Percentiles rank a stretch among this genome's conserved stretches.
These are phyloP conservation scores for Colletotrichum limetticola DNA, from an alignment of 2,329 filamentous ascomycete genomes.

Conservation along the genomic window DNA sequence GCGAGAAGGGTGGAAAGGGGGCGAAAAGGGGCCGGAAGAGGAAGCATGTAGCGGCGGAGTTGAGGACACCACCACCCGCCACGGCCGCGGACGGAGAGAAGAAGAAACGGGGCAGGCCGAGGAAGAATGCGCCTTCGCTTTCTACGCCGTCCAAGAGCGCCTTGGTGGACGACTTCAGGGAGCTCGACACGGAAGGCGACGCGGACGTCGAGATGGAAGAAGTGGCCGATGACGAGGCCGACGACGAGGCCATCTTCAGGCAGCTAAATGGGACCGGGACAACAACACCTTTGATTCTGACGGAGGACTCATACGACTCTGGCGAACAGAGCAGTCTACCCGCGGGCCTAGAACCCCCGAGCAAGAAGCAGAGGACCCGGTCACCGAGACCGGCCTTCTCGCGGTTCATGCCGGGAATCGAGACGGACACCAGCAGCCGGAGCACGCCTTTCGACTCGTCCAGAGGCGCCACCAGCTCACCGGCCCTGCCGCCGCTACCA, in stretches of 20 bases:
- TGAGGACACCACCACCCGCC: not conserved
- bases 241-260: slow-evolving; percentile 32
- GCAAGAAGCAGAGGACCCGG: slow-evolving; percentile 23
- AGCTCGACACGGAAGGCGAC: slow-evolving; percentile 38
- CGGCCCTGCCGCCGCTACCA: slow-evolving; percentile 15
- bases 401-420: not conserved
- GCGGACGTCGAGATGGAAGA: slow-evolving; percentile 39
- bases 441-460: slow-evolving; percentile 22
- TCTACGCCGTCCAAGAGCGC: slow-evolving; percentile 48
- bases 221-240: slow-evolving; percentile 40
- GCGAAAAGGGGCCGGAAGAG: not conserved
- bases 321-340: not conserved
- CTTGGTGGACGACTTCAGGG: slow-evolving; percentile 41
- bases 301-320: slow-evolving; percentile 11
- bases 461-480: slow-evolving; percentile 23
- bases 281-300: not conserved
- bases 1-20: not conserved
- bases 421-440: slow-evolving; percentile 17
- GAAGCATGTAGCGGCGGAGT: not conserved
- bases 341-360: not conserved
- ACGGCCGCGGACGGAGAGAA: slow-evolving; percentile 38
- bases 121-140: slow-evolving; percentile 44
- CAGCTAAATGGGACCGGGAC: slow-evolving; percentile 24
- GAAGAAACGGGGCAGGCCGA: slow-evolving; percentile 37
- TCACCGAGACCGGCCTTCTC: slow-evolving; percentile 6